Evolutionary conservation across 805 yeast species (phyloP).

Genomic region (Cyberlindnera saturnus): DNA sequence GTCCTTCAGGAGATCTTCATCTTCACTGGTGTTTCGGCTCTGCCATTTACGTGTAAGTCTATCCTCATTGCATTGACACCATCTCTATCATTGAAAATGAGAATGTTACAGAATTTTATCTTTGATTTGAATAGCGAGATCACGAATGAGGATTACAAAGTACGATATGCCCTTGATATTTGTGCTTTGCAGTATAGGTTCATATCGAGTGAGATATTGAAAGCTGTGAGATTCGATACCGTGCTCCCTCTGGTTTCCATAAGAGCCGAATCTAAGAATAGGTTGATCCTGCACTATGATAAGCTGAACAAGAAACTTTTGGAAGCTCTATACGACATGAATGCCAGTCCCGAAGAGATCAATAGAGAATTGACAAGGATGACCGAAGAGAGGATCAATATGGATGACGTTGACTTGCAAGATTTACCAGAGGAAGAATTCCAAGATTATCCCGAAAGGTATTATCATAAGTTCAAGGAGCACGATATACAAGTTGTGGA

Average conservation of each 20-base stretch:
- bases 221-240: constrained; percentile 18
- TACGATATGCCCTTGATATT: constrained; percentile 15
- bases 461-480: constrained; percentile 5
- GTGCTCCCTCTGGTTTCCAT: constrained; percentile 18
- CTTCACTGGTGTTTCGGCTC: constrained; percentile 28
- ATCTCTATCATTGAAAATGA: constrained; percentile 15
- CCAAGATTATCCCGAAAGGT: constrained; percentile 12
- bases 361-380: constrained; percentile 15
- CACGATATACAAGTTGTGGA: constrained; percentile 2
- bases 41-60: constrained; percentile 30
- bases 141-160: background rate
- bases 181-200: constrained; percentile 18
- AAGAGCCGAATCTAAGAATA: constrained; percentile 11
- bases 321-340: constrained; percentile 8
- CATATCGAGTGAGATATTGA: constrained; percentile 21
- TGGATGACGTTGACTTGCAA: constrained; percentile 9
- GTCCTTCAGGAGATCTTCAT: constrained; percentile 34
- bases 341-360: constrained; percentile 11
- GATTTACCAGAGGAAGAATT: constrained; percentile 4
- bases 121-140: constrained; percentile 14
- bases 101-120: constrained; percentile 15
- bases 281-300: constrained; percentile 11
- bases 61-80: constrained; percentile 25
- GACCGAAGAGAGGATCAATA: constrained; percentile 12
- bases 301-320: constrained; percentile 12